Evolutionary conservation across 352 stramenopile genomes (phyloP).

Genomic region (Saprolegnia diclina): DNA sequence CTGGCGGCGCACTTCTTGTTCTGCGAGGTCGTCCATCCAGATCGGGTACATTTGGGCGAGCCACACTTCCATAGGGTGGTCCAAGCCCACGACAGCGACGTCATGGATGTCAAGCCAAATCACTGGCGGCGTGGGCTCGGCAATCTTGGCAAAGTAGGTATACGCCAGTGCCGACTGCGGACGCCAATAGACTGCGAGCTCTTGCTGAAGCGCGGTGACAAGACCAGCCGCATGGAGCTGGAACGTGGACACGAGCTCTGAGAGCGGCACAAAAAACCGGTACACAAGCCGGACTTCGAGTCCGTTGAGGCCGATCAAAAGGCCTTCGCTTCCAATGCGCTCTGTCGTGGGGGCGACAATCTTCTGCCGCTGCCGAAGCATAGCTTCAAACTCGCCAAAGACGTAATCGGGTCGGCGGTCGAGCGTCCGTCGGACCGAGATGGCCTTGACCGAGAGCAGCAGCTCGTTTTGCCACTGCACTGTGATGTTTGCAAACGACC

Average conservation of each 20-base stretch:
- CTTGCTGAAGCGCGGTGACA: constrained; percentile 28
- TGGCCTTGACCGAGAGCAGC: constrained; percentile 36
- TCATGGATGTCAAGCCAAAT: constrained; percentile 53
- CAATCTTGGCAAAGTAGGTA: constrained; percentile 47
- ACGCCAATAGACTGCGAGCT: constrained; percentile 43
- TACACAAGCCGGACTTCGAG: constrained; percentile 36
- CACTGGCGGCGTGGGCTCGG: constrained; percentile 33
- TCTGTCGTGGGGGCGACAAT: constrained; percentile 31
- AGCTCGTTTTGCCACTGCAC: constrained; percentile 40
- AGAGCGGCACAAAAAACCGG: constrained; percentile 34
- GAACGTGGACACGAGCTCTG: constrained; percentile 31
- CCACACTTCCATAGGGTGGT: constrained; percentile 56
- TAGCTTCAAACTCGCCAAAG: constrained; percentile 68
- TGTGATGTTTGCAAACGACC: constrained; percentile 47
- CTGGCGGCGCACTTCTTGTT: constrained; percentile 54
- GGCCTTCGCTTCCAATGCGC: constrained; percentile 33
- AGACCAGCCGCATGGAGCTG: constrained; percentile 35
- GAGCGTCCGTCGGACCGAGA: constrained; percentile 50
- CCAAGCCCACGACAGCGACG: constrained; percentile 41
- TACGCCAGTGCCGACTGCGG: constrained; percentile 61
- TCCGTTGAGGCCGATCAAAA: constrained; percentile 50
- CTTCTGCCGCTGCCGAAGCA: constrained; percentile 39
- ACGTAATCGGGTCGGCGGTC: constrained; percentile 46
- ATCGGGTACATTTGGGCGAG: constrained; percentile 59
- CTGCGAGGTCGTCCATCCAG: constrained; percentile 64